A percentile compares a stretch with the other conserved stretches of the same genome.
These are phyloP conservation scores for Trichoderma simmonsii DNA, from an alignment of 2,329 filamentous ascomycete genomes.

Conservation along the genomic window DNA sequence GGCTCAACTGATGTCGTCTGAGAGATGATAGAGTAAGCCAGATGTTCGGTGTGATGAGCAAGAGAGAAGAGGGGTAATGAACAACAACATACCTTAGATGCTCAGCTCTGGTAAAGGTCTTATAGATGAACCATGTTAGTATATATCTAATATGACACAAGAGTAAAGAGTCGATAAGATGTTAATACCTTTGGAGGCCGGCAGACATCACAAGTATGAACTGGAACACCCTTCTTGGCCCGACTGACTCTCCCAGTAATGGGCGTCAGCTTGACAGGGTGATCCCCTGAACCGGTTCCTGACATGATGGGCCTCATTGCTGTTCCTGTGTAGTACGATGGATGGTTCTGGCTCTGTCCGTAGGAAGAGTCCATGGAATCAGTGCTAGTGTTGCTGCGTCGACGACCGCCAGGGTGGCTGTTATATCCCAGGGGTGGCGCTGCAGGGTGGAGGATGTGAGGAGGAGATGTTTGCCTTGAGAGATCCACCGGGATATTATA, in stretches of 20 bases:
- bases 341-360: slow-evolving; percentile 24
- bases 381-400: slow-evolving; percentile 45
- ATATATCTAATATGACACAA: background rate
- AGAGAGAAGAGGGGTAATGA: background rate
- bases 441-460: slow-evolving; percentile 29
- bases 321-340: slow-evolving; percentile 27
- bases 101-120: slow-evolving; percentile 63
- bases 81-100: slow-evolving; percentile 52
- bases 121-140: slow-evolving; percentile 12
- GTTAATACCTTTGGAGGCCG: slow-evolving; percentile 47
- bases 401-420: slow-evolving; percentile 29
- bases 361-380: slow-evolving; percentile 48
- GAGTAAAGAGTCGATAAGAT: background rate
- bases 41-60: background rate
- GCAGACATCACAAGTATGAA: slow-evolving; percentile 54
- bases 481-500: slow-evolving; percentile 39
- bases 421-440: slow-evolving; percentile 29
- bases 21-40: slow-evolving; percentile 5
- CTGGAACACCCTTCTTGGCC: slow-evolving; percentile 58
- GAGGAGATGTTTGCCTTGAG: slow-evolving; percentile 35
- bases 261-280: slow-evolving; percentile 51
- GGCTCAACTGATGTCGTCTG: slow-evolving; percentile 60
- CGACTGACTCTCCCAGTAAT: slow-evolving; percentile 56
- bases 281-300: slow-evolving; percentile 32
- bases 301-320: slow-evolving; percentile 42